Base-by-base conservation (phyloP, 352 stramenopile species). In the Globisporangium ultimum region DNA sequence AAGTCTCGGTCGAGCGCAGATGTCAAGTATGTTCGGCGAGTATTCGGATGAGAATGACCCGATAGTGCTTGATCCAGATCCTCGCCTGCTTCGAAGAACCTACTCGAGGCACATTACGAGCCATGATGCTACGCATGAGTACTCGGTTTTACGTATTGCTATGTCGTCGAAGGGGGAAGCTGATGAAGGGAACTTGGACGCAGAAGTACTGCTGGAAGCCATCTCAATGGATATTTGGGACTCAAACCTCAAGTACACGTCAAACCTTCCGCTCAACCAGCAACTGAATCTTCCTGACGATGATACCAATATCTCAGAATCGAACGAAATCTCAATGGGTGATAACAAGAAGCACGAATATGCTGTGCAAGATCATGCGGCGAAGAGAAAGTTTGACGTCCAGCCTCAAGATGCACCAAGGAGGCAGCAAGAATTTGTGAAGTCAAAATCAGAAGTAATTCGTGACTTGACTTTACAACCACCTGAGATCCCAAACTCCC, bases 181-280 rank as follows among this genome's bases (percentile, higher is more conserved):
- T 21, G 76, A 87, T 32, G 74, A 76, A 63, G 82, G 63, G 15
- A 76, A 81, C 43, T 41, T 85, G 18, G 84, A 93, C 42, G 76
- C 84, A 0, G 87, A 95, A 63, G 83, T 95, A 10, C 55, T 95
- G 2, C 48, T 95, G 12, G 87, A 95, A 67, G 87, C 87, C 2
- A 95, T 95, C 47, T 87, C 87, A 14, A 91, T 88, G 71, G 83
- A 93, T 57, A 89, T 95, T 56, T 95, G 80, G 76, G 78, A 89
- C 50, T 83, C 80, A 12, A 85, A 88, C 21, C 70, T 94, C 42
- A 93, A 93, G 68, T 93, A 92, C 54, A 81, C 77, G 17, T 92
- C 87, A 13, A 93, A 91, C 54, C 62, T 92, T 13, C 80, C 82
- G 5, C 64, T 91, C 21, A 72, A 69, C 21, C 66, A 91, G 51